These are phyloP conservation scores for Pestalotiopsis sp. DNA, from an alignment of 2,329 filamentous ascomycete genomes.

Conservation along the genomic window DNA sequence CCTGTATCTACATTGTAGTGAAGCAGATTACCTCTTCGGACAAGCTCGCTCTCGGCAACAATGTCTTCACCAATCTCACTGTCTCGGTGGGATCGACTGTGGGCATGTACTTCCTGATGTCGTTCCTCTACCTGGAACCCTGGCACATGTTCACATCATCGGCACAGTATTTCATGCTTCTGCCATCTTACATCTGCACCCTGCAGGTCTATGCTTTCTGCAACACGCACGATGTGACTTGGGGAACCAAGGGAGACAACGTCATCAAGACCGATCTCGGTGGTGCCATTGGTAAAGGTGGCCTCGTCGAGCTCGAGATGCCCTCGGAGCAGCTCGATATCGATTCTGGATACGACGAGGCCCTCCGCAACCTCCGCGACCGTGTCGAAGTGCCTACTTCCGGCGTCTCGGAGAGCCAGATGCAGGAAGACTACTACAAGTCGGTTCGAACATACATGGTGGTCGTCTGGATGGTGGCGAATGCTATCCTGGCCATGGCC, in stretches of 20 bases:
- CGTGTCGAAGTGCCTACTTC: constrained; percentile 76
- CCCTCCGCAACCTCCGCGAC: constrained; percentile 92
- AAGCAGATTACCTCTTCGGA: constrained; percentile 66
- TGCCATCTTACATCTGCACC: constrained; percentile 94
- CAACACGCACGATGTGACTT: constrained; percentile 98
- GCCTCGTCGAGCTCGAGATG: constrained; percentile 93
- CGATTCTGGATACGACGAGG: constrained; percentile 95
- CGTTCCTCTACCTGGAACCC: constrained; percentile 92
- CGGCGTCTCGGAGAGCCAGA: constrained; percentile 70
- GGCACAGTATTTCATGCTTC: constrained; percentile 87
- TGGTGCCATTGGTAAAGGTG: constrained; percentile 75
- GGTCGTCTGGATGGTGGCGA: constrained; percentile 88
- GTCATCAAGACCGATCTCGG: constrained; percentile 91
- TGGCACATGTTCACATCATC: constrained; percentile 99
- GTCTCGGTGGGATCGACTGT: constrained; percentile 87
- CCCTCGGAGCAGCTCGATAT: constrained; percentile 97
- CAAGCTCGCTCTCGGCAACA: constrained; percentile 70
- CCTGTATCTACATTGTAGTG: constrained; percentile 84
- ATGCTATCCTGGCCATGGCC: constrained; percentile 91
- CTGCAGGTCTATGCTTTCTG: constrained; percentile 98
- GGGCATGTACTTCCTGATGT: constrained; percentile 95
- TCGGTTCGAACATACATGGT: constrained; percentile 98
- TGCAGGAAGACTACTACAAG: constrained; percentile 98
- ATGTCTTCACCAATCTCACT: constrained; percentile 93
- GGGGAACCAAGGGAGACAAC: constrained; percentile 99